phyloP scores from a whole-genome alignment of 345 rosid species.

The Psidium guajava region DNA sequence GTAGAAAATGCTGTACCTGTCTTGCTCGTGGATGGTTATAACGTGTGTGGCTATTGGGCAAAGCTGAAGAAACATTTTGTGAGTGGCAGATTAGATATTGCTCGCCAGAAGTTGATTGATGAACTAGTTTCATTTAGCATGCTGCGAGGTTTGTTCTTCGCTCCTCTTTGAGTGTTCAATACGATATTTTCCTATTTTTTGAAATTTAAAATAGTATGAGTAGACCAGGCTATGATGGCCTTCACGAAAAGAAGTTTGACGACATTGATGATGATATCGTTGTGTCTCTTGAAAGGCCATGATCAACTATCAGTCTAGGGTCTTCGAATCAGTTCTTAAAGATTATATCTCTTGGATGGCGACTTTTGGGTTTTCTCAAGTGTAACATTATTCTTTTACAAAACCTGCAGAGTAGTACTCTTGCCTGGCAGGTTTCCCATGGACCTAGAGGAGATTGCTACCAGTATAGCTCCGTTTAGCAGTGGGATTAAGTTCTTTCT shows the following conservation, averaged over 20 bases:
- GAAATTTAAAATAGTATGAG: accelerated
- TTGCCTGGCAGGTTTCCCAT: not conserved
- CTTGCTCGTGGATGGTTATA: conserved; percentile 93
- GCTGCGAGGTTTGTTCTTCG: conserved; percentile 45
- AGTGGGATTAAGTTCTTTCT: not conserved
- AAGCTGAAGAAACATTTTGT: conserved; percentile 86
- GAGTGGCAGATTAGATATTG: conserved; percentile 71
- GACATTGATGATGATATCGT: not conserved
- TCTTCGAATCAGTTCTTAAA: not conserved
- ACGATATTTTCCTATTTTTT: not conserved
- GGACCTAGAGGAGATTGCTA: not conserved
- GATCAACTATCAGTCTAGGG: not conserved
- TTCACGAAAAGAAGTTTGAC: not conserved
- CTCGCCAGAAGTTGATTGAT: conserved; percentile 75
- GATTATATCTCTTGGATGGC: not conserved
- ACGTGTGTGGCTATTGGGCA: conserved; percentile 89
- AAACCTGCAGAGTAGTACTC: not conserved
- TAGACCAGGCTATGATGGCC: not conserved
- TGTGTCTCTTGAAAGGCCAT: not conserved
- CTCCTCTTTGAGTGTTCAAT: not conserved
- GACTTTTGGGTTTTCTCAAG: not conserved
- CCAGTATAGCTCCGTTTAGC: not conserved
- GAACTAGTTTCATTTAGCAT: conserved; percentile 67
- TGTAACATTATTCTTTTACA: accelerated
- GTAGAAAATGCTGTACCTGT: conserved; percentile 66